Evolutionary conservation across 352 stramenopile species (phyloP).

Genomic region (Discostella stelligera): DNA sequence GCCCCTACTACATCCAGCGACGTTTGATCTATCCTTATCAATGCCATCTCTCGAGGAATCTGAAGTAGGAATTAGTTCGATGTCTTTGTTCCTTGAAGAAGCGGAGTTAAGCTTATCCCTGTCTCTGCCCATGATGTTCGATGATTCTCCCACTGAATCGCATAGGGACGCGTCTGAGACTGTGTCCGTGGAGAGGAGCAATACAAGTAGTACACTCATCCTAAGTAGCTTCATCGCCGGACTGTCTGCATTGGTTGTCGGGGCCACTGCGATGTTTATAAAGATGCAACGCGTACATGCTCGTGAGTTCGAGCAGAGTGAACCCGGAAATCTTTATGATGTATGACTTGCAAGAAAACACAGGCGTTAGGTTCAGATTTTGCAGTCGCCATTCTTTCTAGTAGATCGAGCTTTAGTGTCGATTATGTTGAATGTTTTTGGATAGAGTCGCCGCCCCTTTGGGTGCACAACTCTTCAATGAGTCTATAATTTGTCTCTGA

Average conservation of each 20-base stretch:
- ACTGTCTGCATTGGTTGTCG: background rate
- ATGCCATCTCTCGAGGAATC: slow-evolving; percentile 1
- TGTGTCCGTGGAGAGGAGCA: background rate
- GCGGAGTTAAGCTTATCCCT: background rate
- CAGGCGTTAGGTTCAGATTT: too few relatives aligned
- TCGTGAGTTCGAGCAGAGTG: background rate
- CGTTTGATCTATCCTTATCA: background rate
- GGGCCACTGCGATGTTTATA: background rate
- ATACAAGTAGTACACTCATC: background rate
- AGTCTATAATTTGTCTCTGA: background rate
- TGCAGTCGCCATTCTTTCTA: too few relatives aligned
- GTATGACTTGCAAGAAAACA: background rate
- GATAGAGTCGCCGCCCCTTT: too few relatives aligned
- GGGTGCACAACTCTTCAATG: too few relatives aligned
- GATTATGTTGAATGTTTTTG: too few relatives aligned
- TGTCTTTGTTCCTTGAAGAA: background rate
- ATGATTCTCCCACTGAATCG: background rate
- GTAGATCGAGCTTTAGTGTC: too few relatives aligned
- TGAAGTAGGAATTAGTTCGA: background rate
- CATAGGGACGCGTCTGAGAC: background rate
- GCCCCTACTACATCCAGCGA: background rate
- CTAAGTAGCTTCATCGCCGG: slow-evolving; percentile 5
- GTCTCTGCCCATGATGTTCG: slow-evolving; percentile 1
- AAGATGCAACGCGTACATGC: slow-evolving; percentile 5
- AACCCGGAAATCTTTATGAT: background rate